Evolutionary conservation across 2,329 filamentous ascomycete genomes (phyloP), one percentile per base, ranked within the genome.

Genomic region (Aquanectria penicillioides): DNA sequence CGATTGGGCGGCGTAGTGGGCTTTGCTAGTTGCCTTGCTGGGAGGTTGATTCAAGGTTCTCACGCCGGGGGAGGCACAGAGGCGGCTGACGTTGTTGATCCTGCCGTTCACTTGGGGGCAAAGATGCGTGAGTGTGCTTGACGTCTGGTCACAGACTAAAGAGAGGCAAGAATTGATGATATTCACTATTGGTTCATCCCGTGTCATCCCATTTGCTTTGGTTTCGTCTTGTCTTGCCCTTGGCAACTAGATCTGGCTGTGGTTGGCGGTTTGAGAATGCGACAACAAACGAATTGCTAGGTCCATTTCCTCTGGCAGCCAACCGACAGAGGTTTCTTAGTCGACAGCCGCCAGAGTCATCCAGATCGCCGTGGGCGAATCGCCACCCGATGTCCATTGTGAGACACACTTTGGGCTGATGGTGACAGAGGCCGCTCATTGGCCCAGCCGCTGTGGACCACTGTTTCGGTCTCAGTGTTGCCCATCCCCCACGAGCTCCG

Each of bases 391-490:
- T 26, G 47, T 34, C 34, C 18, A 43, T 57, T 58, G 18, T 49
- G 63, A 54, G 15, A 60, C 38, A 48, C 23, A 44, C 23, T 20
- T 20, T 47, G 34, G 43, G 47, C 29, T n/a, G 31, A 13, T n/a
- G 6, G 44, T n/a, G n/a, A n/a, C n/a, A n/a, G n/a, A n/a, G n/a
- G n/a, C n/a, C 37, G 53, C 41, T 23, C 40, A 60, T 60, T 60
- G 57, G 57, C 15, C 26, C 12, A 31, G 22, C 28, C 28, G 55
- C 48, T 59, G 60, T 41, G 53, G 50, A 28, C 28, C 36, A 40
- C 40, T 49, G 37, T 51, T 40, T 43, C 57, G 48, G 67, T 69
- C 61, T 69, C 65, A 66, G 67, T 65, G 50, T 46, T 34, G 31
- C 28, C 26, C 22, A 37, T 34, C 29, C 9, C 18, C 36, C 17